Evolutionary conservation across 1,139 yeast genomes (phyloP).

Genomic region (Geotrichum fermentans): DNA sequence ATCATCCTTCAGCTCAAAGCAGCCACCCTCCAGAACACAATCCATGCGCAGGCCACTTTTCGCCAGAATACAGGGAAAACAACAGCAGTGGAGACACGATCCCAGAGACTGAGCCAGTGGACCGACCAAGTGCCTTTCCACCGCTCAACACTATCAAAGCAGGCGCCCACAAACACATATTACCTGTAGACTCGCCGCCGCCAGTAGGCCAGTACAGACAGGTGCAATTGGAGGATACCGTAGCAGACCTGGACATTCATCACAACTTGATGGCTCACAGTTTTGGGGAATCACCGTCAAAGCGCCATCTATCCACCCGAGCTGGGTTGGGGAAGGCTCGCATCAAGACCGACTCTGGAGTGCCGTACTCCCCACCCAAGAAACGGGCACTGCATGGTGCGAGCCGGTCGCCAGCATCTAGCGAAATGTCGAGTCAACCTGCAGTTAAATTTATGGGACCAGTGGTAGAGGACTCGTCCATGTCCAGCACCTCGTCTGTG

Average conservation of each 20-base stretch:
- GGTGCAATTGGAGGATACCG: conserved; percentile 11
- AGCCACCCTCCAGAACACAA: not conserved
- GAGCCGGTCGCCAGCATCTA: not conserved
- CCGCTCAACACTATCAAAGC: conserved; percentile 8
- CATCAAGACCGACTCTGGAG: not conserved
- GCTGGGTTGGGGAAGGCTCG: not conserved
- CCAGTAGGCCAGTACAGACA: not conserved
- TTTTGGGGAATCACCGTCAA: too few species aligned
- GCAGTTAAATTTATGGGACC: not conserved
- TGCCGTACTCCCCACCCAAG: not conserved
- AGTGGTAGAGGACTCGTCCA: not conserved
- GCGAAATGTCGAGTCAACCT: not conserved
- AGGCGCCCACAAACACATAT: conserved; percentile 5
- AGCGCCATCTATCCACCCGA: not conserved
- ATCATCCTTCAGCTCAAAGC: not conserved
- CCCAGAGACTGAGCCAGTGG: conserved; percentile 9
- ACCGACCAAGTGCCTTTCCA: conserved; percentile 8
- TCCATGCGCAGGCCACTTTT: not conserved
- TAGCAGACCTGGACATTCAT: conserved; percentile 5
- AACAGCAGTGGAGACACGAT: conserved; percentile 16
- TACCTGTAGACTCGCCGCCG: not conserved
- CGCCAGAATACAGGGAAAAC: not conserved
- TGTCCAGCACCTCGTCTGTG: not conserved
- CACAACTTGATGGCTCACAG: not conserved
- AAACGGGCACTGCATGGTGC: not conserved